Percentiles rank a stretch among this genome's conserved stretches.
Conservation (phyloP, 179 eudicot species). For the Corrigiola litoralis region DNA sequence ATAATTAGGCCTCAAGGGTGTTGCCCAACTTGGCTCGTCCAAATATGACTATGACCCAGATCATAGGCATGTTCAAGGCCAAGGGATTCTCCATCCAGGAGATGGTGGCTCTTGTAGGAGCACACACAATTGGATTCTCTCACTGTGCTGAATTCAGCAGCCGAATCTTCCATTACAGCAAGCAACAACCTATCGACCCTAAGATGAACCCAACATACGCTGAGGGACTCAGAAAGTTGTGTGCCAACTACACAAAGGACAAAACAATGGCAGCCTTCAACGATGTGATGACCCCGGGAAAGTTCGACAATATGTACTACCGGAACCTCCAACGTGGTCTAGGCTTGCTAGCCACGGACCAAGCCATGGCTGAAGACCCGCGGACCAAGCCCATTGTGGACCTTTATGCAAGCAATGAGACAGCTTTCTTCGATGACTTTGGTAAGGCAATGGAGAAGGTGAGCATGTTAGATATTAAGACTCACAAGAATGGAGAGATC, state of each 20-base stretch:
- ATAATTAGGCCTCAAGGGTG: constrained; percentile 31
- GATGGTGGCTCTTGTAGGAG: constrained; percentile 43
- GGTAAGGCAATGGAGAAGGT: constrained; percentile 37
- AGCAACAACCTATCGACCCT: constrained; percentile 25
- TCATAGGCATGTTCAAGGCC: constrained; percentile 33
- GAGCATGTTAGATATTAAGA: constrained; percentile 23
- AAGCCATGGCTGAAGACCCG: constrained; percentile 33
- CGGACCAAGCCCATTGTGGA: constrained; percentile 36
- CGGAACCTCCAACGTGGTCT: constrained; percentile 37
- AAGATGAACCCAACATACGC: constrained; percentile 35
- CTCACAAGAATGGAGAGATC: constrained; percentile 33
- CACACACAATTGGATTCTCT: constrained; percentile 48
- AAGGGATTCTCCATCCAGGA: constrained; percentile 38
- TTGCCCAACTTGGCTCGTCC: constrained; percentile 31
- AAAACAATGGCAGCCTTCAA: constrained; percentile 45
- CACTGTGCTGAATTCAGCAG: constrained; percentile 41
- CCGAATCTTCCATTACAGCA: constrained; percentile 32
- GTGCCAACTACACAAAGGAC: constrained; percentile 40
- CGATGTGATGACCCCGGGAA: constrained; percentile 48
- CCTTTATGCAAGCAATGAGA: constrained; percentile 34
- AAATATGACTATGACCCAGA: constrained; percentile 32
- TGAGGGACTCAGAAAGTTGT: constrained; percentile 29
- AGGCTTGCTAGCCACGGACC: constrained; percentile 37
- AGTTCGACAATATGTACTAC: constrained; percentile 47
- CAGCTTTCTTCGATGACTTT: constrained; percentile 38